Evolutionary conservation across 2,329 filamentous ascomycete genomes (phyloP), one percentile per base, ranked within the genome.

Genomic region (Alternaria sp.): DNA sequence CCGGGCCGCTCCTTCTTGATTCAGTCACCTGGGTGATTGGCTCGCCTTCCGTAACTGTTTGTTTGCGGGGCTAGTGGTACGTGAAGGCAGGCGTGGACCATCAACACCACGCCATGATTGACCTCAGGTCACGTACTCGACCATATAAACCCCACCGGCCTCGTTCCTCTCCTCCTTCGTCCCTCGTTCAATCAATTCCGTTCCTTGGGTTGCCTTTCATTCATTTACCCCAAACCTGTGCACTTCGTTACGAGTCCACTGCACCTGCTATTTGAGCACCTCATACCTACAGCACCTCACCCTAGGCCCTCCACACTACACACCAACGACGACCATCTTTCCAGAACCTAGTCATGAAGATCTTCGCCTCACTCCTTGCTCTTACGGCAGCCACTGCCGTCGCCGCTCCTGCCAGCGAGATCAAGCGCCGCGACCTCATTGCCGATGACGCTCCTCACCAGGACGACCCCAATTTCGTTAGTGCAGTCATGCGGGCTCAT

Each of bases 401-500:
- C 26, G 72, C 72, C 51, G 69, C 62, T 24, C 72, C 72, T 5
- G 48, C 65, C 8, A 40, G 57, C 23, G 49, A 61, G 26, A 52
- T 68, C 52, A 52, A 53, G 54, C 46, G 52, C 14, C 67, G 68
- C 42, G 60, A 51, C 6, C 63, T 70, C 41, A 52, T 60, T 40
- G 63, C 62, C 31, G 63, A 64, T 41, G 58, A 60, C 17, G 65
- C 68, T 44, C 74, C 74, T 29, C 61, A 65, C 23, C 62, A 65
- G 17, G 56, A 71, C 37, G 73, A 77, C 55, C 46, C 56, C 10
- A 67, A 70, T 40, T 76, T 77, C 68, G 70, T 74, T 45, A 66
- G 65, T 46, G 65, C 63, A 11, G 68, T 76, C 39, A 70, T 77
- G 68, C 65, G 73, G 11, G 73, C 73, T 21, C 74, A 77, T 64